These are phyloP conservation scores for Santalum album DNA, from an alignment of 164 flowering plant genomes.

Conservation along the genomic window DNA sequence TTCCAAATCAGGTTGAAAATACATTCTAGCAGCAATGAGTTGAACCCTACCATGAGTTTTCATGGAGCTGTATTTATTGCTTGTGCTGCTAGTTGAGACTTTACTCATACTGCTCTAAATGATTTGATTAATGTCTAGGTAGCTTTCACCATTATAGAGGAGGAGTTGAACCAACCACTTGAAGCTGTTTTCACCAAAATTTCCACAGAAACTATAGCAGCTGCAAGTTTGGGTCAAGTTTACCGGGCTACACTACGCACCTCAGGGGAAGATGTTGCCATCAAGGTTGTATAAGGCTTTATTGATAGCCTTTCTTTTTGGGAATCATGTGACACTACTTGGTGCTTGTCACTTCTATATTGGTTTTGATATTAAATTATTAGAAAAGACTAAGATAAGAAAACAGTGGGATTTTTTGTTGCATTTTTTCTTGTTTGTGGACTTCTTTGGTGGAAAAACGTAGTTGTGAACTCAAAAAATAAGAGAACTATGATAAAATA, in stretches of 20 bases:
- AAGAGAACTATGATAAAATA: no score
- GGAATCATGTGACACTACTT: neutral
- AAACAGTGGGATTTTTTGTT: no score
- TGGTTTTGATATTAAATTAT: no score
- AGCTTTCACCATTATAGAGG: conserved; percentile 88
- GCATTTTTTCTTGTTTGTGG: no score
- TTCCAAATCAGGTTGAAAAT: conserved; percentile 72
- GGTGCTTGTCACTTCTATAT: neutral
- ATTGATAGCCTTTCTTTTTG: conserved; percentile 4
- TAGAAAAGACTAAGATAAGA: no score
- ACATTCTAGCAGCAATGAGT: neutral
- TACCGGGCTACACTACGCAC: conserved; percentile 86
- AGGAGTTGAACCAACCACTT: conserved; percentile 84
- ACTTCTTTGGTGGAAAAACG: no score
- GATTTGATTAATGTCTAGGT: conserved; percentile 35
- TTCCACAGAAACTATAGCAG: conserved; percentile 85
- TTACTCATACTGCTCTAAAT: neutral
- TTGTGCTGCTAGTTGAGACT: neutral
- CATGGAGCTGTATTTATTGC: neutral
- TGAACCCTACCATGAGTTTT: neutral
- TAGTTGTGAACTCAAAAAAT: no score
- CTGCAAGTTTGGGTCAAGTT: conserved; percentile 98
- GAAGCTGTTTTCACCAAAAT: conserved; percentile 93
- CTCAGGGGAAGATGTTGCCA: conserved; percentile 92
- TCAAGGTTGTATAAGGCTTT: conserved; percentile 54